A percentile compares a stretch with the other conserved stretches of the same genome.
Conservation (phyloP, 768 basidiomycete species). For the Agrocybe pediades region DNA sequence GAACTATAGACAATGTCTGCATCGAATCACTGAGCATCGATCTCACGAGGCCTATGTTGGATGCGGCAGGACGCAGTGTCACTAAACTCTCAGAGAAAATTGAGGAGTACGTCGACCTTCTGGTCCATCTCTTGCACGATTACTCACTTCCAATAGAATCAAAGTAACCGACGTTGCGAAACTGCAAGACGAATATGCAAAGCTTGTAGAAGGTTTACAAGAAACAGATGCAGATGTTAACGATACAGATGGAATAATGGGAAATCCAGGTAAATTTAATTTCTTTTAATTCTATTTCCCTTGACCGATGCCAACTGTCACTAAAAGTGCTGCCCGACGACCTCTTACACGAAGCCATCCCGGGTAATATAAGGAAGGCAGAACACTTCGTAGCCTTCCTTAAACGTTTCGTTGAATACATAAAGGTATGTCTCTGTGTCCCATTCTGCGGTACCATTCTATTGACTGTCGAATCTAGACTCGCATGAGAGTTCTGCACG, state of each 20-base stretch:
- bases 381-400: constrained; percentile 99
- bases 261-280: constrained; percentile 74
- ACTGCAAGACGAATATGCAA: constrained; percentile 95
- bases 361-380: constrained; percentile 97
- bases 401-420: constrained; percentile 97
- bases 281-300: background rate
- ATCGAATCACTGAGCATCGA: constrained; percentile 98
- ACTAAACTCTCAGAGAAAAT: constrained; percentile 87
- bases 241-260: constrained; percentile 83
- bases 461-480: constrained; percentile 54
- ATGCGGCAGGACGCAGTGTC: constrained; percentile 89
- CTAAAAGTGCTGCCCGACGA: constrained; percentile 92
- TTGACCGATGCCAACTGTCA: background rate
- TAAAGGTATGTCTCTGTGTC: constrained; percentile 66
- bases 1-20: constrained; percentile 91
- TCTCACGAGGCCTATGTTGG: constrained; percentile 95
- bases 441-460: background rate
- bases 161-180: constrained; percentile 93
- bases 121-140: background rate
- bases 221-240: constrained; percentile 60
- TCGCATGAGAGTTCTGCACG: constrained; percentile 98
- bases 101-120: constrained; percentile 72
- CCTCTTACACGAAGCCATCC: constrained; percentile 91
- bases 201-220: constrained; percentile 90
- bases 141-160: constrained; percentile 54